Evolutionary conservation across 2,329 filamentous ascomycete genomes (phyloP).

Genomic region (Lecanicillium sp.): DNA sequence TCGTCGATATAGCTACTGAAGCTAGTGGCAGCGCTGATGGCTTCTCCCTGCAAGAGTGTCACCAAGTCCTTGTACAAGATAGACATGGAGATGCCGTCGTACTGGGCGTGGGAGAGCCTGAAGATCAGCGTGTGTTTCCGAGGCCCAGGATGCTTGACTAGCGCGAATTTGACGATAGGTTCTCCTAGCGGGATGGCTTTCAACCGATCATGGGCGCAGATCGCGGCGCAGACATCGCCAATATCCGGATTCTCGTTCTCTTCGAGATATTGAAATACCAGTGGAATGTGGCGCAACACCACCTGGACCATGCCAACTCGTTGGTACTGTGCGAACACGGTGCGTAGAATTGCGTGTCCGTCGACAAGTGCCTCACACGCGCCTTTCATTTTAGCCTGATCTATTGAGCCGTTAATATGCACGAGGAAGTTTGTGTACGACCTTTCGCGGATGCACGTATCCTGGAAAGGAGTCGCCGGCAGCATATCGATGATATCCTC

Average conservation of each 20-base stretch:
- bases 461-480: no score
- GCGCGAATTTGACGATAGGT: constrained; percentile 1
- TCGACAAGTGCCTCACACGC: constrained; percentile 1
- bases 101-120: constrained; percentile 28
- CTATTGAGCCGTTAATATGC: no score
- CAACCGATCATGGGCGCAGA: neutral
- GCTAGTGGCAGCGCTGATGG: constrained; percentile 15
- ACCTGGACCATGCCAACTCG: constrained; percentile 3
- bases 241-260: neutral
- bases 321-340: constrained; percentile 3
- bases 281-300: neutral
- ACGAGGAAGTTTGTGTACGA: no score
- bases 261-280: neutral
- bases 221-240: neutral
- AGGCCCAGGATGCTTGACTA: constrained; percentile 1
- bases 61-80: constrained; percentile 13
- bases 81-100: constrained; percentile 41
- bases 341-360: constrained; percentile 2
- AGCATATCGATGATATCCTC: no score
- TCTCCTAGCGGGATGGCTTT: neutral
- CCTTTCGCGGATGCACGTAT: no score
- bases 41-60: constrained; percentile 6
- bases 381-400: neutral
- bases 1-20: constrained; percentile 34
- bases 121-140: constrained; percentile 1